Evolutionary conservation across 345 rosid genomes (phyloP).

Genomic region (Brassica napus): DNA sequence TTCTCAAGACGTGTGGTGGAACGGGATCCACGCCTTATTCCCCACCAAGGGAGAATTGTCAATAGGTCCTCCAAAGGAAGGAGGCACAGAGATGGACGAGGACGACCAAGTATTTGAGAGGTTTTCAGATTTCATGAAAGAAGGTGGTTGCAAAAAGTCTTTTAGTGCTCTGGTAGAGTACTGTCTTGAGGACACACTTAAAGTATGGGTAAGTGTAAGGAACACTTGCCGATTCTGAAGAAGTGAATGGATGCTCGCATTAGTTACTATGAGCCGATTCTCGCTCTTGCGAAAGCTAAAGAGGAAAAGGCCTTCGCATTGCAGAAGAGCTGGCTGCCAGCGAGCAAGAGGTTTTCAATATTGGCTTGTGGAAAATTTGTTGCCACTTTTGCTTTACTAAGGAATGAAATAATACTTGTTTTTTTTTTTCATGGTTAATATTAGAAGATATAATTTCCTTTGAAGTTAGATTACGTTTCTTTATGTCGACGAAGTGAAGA

Average conservation of each 20-base stretch:
- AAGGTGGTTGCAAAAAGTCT: background rate
- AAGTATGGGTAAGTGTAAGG: background rate
- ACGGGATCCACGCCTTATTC: background rate
- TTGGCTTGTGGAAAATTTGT: no score
- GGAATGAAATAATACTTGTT: no score
- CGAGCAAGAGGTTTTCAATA: no score
- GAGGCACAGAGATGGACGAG: background rate
- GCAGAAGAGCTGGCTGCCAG: background rate
- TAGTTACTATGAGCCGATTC: background rate
- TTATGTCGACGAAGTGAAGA: no score
- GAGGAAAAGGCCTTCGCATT: background rate
- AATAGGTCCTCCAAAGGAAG: background rate
- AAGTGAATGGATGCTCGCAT: conserved; percentile 1
- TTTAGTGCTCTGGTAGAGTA: background rate
- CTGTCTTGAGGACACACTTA: background rate
- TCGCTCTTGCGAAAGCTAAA: background rate
- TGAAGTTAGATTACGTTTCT: no score
- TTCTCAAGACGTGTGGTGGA: background rate
- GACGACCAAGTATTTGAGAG: background rate
- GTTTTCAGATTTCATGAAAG: background rate
- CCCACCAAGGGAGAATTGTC: background rate
- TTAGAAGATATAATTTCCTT: no score
- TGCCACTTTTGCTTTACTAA: no score
- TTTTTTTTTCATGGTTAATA: no score
- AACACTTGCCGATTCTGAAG: background rate